Base-by-base conservation (phyloP, 2,329 filamentous ascomycete species). In the Paecilomyces variotii region DNA sequence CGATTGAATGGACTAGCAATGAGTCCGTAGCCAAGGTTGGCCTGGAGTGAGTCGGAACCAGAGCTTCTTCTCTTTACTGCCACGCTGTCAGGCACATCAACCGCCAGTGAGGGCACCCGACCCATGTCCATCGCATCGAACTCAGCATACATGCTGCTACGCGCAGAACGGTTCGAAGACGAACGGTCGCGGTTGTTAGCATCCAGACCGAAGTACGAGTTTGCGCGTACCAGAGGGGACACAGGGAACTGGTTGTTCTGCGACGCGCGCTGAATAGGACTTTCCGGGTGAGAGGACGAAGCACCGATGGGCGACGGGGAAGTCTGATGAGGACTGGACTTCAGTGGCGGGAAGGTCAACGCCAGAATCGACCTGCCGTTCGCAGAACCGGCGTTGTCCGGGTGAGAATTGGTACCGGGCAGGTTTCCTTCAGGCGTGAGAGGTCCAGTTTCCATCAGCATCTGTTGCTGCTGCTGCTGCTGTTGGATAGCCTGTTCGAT, bases 351-450 rank as follows among this genome's bases (percentile, higher is more conserved):
- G 56, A 75, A 75, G 58, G 65, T 71, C 28, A 73, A 66, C 24
- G 72, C 72, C 27, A 76, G 62, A 27, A 73, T 64, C 49, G 74
- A 68, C 57, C 72, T 67, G 57, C 62, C 65, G 57, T 60, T 68
- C 32, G 68, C 66, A 53, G 68, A 67, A 57, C 65, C 68, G 30
- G 58, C 60, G 9, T 62, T 61, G 50, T 74, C 74, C 63, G 73
- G 63, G 39, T 72, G 64, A 58, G 71, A 66, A 59, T 76, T 78
- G 9, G 81, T 82, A 58, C 82, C 82, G 26, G 83, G 82, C 12
- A 85, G 71, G 32, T 79, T 78, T 28, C 82, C 82, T 71, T 86
- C 84, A n/a, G 84, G 84, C n/a, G 83, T 85, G 54, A 79, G 66
- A 34, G 76, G 75, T n/a, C 74, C 76, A 56, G 71, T 71, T 51